phyloP scores from a whole-genome alignment of 2,329 filamentous ascomycete genomes.

The Fusarium chaquense region DNA sequence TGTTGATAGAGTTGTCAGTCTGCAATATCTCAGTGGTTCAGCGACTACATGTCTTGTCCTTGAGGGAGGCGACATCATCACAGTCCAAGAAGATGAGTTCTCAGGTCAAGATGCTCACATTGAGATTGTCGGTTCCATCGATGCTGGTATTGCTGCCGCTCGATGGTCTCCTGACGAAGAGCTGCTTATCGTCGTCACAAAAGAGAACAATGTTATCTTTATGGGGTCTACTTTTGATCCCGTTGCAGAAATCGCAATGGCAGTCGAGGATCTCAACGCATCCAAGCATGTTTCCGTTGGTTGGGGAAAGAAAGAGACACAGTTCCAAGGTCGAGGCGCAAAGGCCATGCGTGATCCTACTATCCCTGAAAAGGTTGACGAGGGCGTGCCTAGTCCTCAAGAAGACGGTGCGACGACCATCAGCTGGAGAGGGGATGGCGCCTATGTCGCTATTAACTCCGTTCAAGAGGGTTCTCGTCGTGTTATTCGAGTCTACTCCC shows the following conservation, averaged over 20 bases:
- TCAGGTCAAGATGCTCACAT: constrained; percentile 76
- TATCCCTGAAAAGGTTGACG: constrained; percentile 90
- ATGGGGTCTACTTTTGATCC: constrained; percentile 95
- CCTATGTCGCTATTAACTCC: constrained; percentile 87
- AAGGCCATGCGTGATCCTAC: constrained; percentile 91
- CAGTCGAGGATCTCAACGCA: constrained; percentile 80
- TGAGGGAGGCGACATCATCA: constrained; percentile 89
- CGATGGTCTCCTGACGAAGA: constrained; percentile 97
- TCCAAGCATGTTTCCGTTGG: constrained; percentile 96
- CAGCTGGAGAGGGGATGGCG: constrained; percentile 94
- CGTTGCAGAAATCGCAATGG: constrained; percentile 79
- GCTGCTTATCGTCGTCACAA: constrained; percentile 84
- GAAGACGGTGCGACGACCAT: constrained; percentile 81
- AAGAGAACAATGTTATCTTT: constrained; percentile 82
- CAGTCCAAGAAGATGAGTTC: constrained; percentile 75
- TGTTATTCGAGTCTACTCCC: constrained; percentile 88
- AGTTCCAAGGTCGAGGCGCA: constrained; percentile 93
- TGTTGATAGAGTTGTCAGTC: constrained; percentile 79
- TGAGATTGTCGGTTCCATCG: constrained; percentile 94
- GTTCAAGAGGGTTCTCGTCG: constrained; percentile 77
- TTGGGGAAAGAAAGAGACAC: constrained; percentile 98
- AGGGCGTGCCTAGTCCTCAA: constrained; percentile 78
- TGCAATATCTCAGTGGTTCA: constrained; percentile 89
- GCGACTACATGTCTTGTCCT: constrained; percentile 84
- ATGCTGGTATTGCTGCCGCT: constrained; percentile 89